Evolutionary conservation across 495 filamentous ascomycete species (phyloP).

Genomic region (Penicillium riverlandense): DNA sequence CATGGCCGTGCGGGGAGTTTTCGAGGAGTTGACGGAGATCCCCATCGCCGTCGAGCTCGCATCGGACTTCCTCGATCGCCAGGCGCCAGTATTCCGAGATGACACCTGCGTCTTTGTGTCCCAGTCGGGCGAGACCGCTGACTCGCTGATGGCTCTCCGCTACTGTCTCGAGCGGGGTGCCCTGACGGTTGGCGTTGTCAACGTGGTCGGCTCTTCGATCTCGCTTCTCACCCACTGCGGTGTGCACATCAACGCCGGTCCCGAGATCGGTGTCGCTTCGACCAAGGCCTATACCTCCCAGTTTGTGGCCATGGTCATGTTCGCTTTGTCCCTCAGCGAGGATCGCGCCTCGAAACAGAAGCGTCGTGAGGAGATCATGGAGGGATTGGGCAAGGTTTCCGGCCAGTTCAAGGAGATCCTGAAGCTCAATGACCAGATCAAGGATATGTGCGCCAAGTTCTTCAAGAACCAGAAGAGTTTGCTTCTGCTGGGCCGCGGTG

Average conservation of each 20-base stretch:
- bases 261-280: conserved; percentile 97
- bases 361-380: conserved; percentile 94
- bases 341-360: conserved; percentile 91
- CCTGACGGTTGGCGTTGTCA: conserved; percentile 94
- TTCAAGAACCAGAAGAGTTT: conserved; percentile 97
- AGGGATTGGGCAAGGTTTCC: conserved; percentile 79
- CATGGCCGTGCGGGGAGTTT: conserved; percentile 96
- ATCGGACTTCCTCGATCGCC: conserved; percentile 94
- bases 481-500: conserved; percentile 85
- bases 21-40: conserved; percentile 97
- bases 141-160: conserved; percentile 91
- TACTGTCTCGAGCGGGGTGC: conserved; percentile 97
- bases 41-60: conserved; percentile 95
- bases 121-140: conserved; percentile 97
- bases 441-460: conserved; percentile 77
- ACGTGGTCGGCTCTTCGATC: conserved; percentile 96
- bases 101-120: conserved; percentile 99
- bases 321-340: conserved; percentile 89
- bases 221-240: conserved; percentile 97
- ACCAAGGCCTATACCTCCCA: conserved; percentile 99
- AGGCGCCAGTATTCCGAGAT: conserved; percentile 98
- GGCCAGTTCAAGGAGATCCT: conserved; percentile 87
- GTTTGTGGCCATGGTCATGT: conserved; percentile 99
- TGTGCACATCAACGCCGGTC: conserved; percentile 98
- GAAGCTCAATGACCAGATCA: conserved; percentile 86